These are phyloP conservation scores for Neocucurbitaria cava DNA, from an alignment of 2,329 filamentous ascomycete species.

Conservation along the genomic window DNA sequence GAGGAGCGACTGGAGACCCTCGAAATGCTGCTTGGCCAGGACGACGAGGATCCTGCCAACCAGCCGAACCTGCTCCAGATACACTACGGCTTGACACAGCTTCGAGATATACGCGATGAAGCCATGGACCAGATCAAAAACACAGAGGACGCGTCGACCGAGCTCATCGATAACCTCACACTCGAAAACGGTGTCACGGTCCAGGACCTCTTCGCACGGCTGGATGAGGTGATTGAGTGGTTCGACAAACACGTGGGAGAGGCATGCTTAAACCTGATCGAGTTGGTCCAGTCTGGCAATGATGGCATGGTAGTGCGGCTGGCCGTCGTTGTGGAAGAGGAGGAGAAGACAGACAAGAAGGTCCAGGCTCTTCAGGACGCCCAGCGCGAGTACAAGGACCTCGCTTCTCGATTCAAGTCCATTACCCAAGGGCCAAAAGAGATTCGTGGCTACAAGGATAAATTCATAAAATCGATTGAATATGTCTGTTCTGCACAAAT, in stretches of 20 bases:
- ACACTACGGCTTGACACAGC: slow-evolving; percentile 89
- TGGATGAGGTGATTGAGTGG: slow-evolving; percentile 89
- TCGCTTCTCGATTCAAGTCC: slow-evolving; percentile 90
- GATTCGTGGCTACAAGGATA: slow-evolving; percentile 94
- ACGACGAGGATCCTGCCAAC: slow-evolving; percentile 84
- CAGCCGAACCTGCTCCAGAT: slow-evolving; percentile 90
- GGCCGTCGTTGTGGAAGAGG: slow-evolving; percentile 89
- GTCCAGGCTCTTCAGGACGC: slow-evolving; percentile 92
- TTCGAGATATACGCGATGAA: slow-evolving; percentile 93
- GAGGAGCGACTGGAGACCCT: slow-evolving; percentile 77
- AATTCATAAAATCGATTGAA: slow-evolving; percentile 83
- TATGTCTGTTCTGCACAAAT: slow-evolving; percentile 77
- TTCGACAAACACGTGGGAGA: slow-evolving; percentile 95
- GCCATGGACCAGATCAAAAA: slow-evolving; percentile 92
- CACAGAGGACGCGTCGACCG: slow-evolving; percentile 88
- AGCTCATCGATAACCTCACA: slow-evolving; percentile 77
- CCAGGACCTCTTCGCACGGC: slow-evolving; percentile 84
- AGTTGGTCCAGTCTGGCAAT: slow-evolving; percentile 84
- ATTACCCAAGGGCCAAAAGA: slow-evolving; percentile 94
- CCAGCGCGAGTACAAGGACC: slow-evolving; percentile 92
- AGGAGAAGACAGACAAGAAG: slow-evolving; percentile 95
- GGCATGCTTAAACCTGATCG: slow-evolving; percentile 88
- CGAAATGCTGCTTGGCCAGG: slow-evolving; percentile 78
- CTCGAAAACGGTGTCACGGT: slow-evolving; percentile 76
- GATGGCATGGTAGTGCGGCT: slow-evolving; percentile 88